These are phyloP conservation scores for Ogataea nakhonphanomensis DNA, from an alignment of 805 yeast species.

Conservation along the genomic window DNA sequence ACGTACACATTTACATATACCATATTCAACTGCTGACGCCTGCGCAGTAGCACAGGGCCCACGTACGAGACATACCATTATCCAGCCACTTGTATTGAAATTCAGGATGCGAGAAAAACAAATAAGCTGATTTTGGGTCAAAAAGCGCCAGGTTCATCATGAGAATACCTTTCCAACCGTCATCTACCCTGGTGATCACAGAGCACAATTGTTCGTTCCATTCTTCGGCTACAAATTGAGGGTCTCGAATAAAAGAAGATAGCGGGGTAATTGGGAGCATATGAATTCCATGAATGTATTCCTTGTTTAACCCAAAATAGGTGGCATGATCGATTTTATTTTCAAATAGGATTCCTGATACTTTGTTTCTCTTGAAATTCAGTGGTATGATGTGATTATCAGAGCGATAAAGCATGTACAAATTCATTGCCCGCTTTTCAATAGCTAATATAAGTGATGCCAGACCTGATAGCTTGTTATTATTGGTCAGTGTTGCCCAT, in stretches of 20 bases:
- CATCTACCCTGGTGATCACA: conserved; percentile 41
- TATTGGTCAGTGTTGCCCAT: conserved; percentile 62
- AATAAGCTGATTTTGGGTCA: conserved; percentile 41
- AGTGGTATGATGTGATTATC: conserved; percentile 51
- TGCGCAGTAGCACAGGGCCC: conserved; percentile 59
- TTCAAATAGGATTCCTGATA: conserved; percentile 67
- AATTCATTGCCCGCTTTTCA: conserved; percentile 50
- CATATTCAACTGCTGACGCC: conserved; percentile 36
- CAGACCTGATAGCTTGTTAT: conserved; percentile 48
- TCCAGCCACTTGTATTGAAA: conserved; percentile 45
- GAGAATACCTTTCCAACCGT: conserved; percentile 63
- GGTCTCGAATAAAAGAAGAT: conserved; percentile 52
- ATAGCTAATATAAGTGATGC: conserved; percentile 59
- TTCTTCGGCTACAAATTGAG: conserved; percentile 47
- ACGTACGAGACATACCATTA: conserved; percentile 60
- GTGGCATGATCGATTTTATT: conserved; percentile 72
- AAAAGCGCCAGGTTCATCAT: conserved; percentile 42
- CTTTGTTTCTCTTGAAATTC: conserved; percentile 52
- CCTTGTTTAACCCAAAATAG: conserved; percentile 57
- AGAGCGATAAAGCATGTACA: conserved; percentile 49
- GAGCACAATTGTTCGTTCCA: conserved; percentile 34
- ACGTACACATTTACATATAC: background rate
- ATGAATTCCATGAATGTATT: conserved; percentile 75
- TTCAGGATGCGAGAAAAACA: conserved; percentile 36
- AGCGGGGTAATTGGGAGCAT: conserved; percentile 71